These are phyloP conservation scores for Mucor piriformis DNA, from an alignment of 371 early-diverging fungal genomes.

Conservation along the genomic window DNA sequence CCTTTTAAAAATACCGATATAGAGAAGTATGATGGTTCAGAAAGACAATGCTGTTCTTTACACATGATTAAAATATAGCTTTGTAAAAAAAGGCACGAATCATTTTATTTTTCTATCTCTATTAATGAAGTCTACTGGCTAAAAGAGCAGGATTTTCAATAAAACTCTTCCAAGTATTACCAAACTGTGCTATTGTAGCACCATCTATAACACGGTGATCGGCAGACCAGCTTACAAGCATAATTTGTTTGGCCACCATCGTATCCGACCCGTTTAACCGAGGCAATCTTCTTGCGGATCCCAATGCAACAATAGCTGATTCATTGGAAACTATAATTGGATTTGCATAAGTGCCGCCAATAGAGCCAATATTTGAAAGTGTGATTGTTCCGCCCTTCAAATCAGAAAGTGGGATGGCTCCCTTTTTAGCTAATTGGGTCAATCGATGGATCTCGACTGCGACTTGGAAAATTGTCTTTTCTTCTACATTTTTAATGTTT, in stretches of 20 bases:
- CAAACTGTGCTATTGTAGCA: slow-evolving; percentile 92
- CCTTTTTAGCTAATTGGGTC: slow-evolving; percentile 65
- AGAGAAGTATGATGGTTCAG: no score
- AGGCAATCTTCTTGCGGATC: slow-evolving; percentile 79
- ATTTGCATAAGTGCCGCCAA: slow-evolving; percentile 87
- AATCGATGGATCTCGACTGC: slow-evolving; percentile 81
- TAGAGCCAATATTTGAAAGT: slow-evolving; percentile 90
- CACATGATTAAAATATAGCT: no score
- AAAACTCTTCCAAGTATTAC: slow-evolving; percentile 76
- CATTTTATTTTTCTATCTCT: no score
- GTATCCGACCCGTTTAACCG: slow-evolving; percentile 63
- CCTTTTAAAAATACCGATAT: no score
- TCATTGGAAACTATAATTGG: slow-evolving; percentile 85
- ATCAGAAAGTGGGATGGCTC: slow-evolving; percentile 65
- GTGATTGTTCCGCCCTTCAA: slow-evolving; percentile 88
- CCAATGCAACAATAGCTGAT: slow-evolving; percentile 90
- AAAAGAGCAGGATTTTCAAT: slow-evolving; percentile 78
- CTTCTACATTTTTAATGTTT: slow-evolving; percentile 86
- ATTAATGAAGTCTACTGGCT: slow-evolving; percentile 50
- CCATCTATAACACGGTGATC: slow-evolving; percentile 96
- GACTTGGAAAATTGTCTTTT: slow-evolving; percentile 83
- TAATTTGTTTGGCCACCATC: slow-evolving; percentile 69
- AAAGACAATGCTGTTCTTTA: no score
- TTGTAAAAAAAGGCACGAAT: no score
- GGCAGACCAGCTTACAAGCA: slow-evolving; percentile 89